Percentiles rank a stretch among this genome's conserved stretches.
Evolutionary conservation across 2,329 filamentous ascomycete genomes (phyloP).

Genomic region (Aspergillus hiratsukae): DNA sequence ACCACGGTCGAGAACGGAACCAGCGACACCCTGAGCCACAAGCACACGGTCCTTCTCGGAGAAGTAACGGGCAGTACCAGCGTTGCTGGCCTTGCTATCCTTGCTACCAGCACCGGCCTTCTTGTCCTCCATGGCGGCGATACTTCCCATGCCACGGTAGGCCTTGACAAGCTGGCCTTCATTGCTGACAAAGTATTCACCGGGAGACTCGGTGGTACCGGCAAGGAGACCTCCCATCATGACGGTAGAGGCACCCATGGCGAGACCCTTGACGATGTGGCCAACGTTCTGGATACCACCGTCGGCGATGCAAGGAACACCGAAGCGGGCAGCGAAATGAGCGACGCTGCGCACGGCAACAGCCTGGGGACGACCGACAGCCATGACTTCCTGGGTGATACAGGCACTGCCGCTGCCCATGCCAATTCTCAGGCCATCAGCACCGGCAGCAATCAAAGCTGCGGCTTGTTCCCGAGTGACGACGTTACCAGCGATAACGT

Average conservation of each 20-base stretch:
- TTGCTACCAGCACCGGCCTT: constrained; percentile 75
- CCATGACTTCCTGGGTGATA: constrained; percentile 99
- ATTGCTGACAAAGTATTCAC: constrained; percentile 90
- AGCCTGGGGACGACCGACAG: constrained; percentile 92
- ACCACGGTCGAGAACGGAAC: constrained; percentile 54
- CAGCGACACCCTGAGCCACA: constrained; percentile 94
- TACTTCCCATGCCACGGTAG: constrained; percentile 98
- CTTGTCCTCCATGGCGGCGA: constrained; percentile 99
- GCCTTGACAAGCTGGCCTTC: constrained; percentile 99
- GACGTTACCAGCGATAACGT: constrained; percentile 97
- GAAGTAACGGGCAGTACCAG: constrained; percentile 96
- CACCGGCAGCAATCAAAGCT: constrained; percentile 83
- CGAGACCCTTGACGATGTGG: constrained; percentile 97
- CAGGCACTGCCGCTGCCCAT: constrained; percentile 98
- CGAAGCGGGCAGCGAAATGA: constrained; percentile 84
- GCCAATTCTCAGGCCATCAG: constrained; percentile 93
- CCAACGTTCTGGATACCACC: constrained; percentile 98
- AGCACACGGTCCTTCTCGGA: constrained; percentile 92
- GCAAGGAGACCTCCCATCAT: constrained; percentile 99
- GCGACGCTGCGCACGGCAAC: constrained; percentile 88
- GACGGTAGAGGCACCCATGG: constrained; percentile 87
- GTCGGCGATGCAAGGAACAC: constrained; percentile 96
- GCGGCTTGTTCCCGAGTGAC: constrained; percentile 97
- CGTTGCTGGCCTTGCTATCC: constrained; percentile 69
- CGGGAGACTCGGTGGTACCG: constrained; percentile 94